These are phyloP conservation scores for Polyporus arcularius DNA, from an alignment of 768 basidiomycete species.

Conservation along the genomic window DNA sequence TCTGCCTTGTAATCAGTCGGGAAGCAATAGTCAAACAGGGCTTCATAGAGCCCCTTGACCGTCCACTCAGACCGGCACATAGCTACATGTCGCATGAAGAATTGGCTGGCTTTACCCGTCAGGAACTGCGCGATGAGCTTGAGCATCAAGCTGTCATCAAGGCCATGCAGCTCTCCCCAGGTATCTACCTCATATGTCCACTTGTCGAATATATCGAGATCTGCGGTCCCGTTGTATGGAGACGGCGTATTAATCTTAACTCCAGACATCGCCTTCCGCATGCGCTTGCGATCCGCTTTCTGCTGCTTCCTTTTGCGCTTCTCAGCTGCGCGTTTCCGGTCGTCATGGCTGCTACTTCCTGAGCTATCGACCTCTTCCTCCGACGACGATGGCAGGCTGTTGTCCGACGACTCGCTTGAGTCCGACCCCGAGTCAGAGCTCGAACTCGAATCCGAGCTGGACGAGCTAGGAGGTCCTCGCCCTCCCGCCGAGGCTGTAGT, in stretches of 20 bases:
- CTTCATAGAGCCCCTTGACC: conserved; percentile 10
- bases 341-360: neutral
- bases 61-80: conserved; percentile 14
- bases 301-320: neutral
- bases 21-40: conserved; percentile 21
- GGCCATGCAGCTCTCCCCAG: conserved; percentile 15
- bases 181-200: conserved; percentile 16
- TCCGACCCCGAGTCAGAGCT: neutral
- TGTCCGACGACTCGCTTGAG: too few relatives aligned
- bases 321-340: too few relatives aligned
- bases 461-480: neutral
- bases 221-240: conserved; percentile 16
- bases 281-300: neutral
- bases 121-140: conserved; percentile 22
- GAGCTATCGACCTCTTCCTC: neutral
- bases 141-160: conserved; percentile 7
- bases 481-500: neutral
- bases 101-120: conserved; percentile 12
- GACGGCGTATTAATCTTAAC: conserved; percentile 19
- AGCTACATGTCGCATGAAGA: conserved; percentile 28
- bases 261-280: conserved; percentile 9
- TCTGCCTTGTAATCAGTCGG: conserved; percentile 14
- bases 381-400: too few relatives aligned
- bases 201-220: conserved; percentile 21
- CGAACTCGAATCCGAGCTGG: neutral